phyloP scores from a whole-genome alignment of 1,139 yeast species.

The Sugiyamaella paludigena region DNA sequence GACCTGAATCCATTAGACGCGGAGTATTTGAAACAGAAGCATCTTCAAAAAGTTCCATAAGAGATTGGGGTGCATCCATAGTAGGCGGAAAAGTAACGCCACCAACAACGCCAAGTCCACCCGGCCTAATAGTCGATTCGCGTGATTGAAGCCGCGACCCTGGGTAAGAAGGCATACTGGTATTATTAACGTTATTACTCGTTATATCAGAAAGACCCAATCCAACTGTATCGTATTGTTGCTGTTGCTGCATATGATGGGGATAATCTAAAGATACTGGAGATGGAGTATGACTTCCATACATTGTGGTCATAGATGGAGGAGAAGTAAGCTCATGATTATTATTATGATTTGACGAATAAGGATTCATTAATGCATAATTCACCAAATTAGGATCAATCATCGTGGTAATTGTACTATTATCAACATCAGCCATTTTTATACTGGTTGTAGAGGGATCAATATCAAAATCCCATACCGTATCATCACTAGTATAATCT shows the following conservation, averaged over 20 bases:
- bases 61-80: conserved; percentile 64
- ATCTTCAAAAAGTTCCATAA: conserved; percentile 67
- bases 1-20: conserved; percentile 5
- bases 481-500: conserved; percentile 41
- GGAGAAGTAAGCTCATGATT: background rate
- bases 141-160: conserved; percentile 5
- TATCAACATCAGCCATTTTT: conserved; percentile 3
- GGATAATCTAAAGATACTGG: conserved; percentile 5
- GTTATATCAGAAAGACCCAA: conserved; percentile 3
- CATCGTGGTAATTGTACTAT: no score
- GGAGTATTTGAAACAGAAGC: conserved; percentile 15
- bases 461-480: conserved; percentile 40
- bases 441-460: conserved; percentile 18
- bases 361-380: no score
- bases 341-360: background rate
- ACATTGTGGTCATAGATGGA: background rate
- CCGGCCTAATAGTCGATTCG: conserved; percentile 5
- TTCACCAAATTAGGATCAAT: conserved; percentile 1
- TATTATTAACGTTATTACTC: background rate
- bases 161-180: conserved; percentile 1
- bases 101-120: background rate
- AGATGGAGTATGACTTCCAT: conserved; percentile 7
- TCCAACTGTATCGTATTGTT: conserved; percentile 1
- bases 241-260: background rate
- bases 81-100: conserved; percentile 1